Evolutionary conservation across 495 filamentous ascomycete genomes (phyloP).

Genomic region (Penicillium simplicissimum): DNA sequence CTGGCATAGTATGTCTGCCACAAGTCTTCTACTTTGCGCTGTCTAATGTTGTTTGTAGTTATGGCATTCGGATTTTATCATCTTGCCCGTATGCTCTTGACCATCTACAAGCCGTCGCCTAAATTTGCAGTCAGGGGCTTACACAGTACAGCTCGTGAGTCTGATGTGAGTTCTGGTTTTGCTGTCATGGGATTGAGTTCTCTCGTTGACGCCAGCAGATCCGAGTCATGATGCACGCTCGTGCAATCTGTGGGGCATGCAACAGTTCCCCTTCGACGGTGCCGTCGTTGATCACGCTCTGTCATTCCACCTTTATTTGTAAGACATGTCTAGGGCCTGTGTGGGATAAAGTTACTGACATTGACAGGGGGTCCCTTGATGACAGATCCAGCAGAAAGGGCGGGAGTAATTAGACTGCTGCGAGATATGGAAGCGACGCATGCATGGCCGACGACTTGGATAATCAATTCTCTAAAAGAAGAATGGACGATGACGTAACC

Average conservation of each 20-base stretch:
- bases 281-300: conserved; percentile 18
- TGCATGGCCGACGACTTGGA: conserved; percentile 15
- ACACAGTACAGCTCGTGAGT: conserved; percentile 9
- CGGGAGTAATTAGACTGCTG: conserved; percentile 11
- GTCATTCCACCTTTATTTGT: conserved; percentile 20
- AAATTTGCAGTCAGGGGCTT: conserved; percentile 12
- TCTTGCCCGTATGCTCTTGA: conserved; percentile 15
- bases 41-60: conserved; percentile 9
- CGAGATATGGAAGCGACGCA: conserved; percentile 16
- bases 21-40: conserved; percentile 6
- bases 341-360: conserved; percentile 7
- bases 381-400: conserved; percentile 12
- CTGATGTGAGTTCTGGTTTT: conserved; percentile 12
- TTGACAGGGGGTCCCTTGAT: conserved; percentile 17
- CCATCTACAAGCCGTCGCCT: conserved; percentile 17
- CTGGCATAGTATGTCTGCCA: conserved; percentile 15
- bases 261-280: conserved; percentile 17
- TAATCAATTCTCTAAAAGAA: conserved; percentile 15
- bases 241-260: conserved; percentile 14
- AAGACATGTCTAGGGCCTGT: neutral
- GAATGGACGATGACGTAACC: conserved; percentile 12
- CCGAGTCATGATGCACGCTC: conserved; percentile 15
- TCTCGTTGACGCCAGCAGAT: conserved; percentile 10
- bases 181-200: conserved; percentile 4
- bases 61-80: conserved; percentile 17